A percentile compares a stretch with the other conserved stretches of the same genome.
phyloP scores from a whole-genome alignment of 495 filamentous ascomycete genomes.

The Neurospora sp. region DNA sequence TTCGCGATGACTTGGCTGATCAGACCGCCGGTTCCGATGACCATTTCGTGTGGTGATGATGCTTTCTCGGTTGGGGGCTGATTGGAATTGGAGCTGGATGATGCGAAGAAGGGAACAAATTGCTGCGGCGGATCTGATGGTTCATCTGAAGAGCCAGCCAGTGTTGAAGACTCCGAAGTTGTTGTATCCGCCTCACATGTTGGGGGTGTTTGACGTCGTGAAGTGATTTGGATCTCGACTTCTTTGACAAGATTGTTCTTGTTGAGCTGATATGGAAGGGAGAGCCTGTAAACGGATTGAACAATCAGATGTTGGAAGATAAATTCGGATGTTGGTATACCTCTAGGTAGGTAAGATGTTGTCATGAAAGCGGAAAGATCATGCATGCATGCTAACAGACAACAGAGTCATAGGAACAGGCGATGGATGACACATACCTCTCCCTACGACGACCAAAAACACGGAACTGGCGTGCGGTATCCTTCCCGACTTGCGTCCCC shows the following conservation, averaged over 20 bases:
- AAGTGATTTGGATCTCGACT: not conserved
- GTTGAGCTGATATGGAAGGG: not conserved
- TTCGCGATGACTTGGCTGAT: not conserved
- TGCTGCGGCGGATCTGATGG: not conserved
- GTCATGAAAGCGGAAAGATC: no score
- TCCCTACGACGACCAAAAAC: not conserved
- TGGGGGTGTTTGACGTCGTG: no score
- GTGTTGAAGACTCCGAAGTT: not conserved
- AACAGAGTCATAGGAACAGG: no score
- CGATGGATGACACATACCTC: not conserved
- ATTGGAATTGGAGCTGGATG: not conserved
- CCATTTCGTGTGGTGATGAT: not conserved
- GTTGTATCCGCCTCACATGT: not conserved
- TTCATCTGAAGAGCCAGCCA: not conserved
- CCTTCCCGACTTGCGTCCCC: not conserved
- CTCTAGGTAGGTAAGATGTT: not conserved
- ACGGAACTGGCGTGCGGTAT: not conserved
- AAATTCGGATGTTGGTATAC: not conserved
- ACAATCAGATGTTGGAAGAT: not conserved
- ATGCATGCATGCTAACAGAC: no score
- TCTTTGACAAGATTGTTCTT: not conserved
- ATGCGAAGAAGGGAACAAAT: not conserved
- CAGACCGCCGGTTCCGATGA: not conserved
- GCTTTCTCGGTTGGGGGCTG: not conserved
- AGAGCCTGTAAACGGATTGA: not conserved